These are phyloP conservation scores for Cytospora piceicola DNA, from an alignment of 2,329 filamentous ascomycete genomes.

Conservation along the genomic window DNA sequence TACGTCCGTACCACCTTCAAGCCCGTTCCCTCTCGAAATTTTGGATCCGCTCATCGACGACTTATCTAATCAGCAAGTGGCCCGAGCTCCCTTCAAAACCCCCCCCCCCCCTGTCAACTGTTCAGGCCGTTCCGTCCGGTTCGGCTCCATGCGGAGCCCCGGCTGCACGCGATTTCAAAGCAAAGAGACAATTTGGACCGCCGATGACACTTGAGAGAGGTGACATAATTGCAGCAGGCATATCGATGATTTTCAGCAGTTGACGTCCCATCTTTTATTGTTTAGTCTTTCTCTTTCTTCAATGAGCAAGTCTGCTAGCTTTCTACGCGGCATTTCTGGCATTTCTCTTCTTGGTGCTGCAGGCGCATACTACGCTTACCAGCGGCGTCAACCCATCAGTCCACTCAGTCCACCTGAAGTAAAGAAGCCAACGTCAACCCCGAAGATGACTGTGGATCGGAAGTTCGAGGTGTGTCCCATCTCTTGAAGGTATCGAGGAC, in stretches of 20 bases:
- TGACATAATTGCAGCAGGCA: conserved; percentile 9
- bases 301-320: conserved; percentile 27
- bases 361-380: conserved; percentile 34
- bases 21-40: conserved; percentile 18
- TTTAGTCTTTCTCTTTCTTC: conserved; percentile 16
- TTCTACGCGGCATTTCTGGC: conserved; percentile 32
- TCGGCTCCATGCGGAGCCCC: conserved; percentile 20
- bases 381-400: conserved; percentile 2
- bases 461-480: conserved; percentile 49
- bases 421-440: conserved; percentile 27
- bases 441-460: conserved; percentile 49
- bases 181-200: conserved; percentile 23
- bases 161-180: conserved; percentile 30
- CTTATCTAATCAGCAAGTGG: conserved; percentile 32
- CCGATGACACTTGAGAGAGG: conserved; percentile 21
- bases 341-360: conserved; percentile 34
- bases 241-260: conserved; percentile 9
- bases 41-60: not conserved
- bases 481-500: not conserved
- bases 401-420: conserved; percentile 9
- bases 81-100: conserved; percentile 22
- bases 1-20: not conserved
- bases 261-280: not conserved
- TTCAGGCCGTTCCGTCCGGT: conserved; percentile 14
- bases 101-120: too few relatives aligned